Evolutionary conservation across 208 protist genomes (phyloP).

Genomic region (Angomonas desouzai): DNA sequence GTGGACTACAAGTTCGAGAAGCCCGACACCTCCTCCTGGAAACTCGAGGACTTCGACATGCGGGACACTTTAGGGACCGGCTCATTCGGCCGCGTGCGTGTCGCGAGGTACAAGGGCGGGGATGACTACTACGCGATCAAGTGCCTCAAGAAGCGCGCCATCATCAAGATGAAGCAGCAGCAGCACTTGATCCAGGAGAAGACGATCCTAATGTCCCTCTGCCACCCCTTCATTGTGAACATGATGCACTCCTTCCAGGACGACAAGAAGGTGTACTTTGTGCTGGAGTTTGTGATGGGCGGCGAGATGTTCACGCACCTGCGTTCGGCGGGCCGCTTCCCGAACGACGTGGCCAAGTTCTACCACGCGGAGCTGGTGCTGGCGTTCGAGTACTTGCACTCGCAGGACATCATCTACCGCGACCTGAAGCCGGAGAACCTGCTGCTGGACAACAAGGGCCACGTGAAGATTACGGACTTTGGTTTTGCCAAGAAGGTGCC

Average conservation of each 20-base stretch:
- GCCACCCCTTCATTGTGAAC: constrained; percentile 93
- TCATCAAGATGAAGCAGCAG: constrained; percentile 86
- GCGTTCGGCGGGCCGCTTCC: constrained; percentile 73
- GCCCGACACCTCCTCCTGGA: constrained; percentile 71
- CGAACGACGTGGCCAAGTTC: constrained; percentile 86
- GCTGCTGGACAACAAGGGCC: constrained; percentile 47
- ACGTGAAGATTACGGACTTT: constrained; percentile 88
- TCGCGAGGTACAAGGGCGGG: constrained; percentile 77
- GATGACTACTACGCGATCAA: constrained; percentile 90
- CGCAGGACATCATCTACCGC: constrained; percentile 85
- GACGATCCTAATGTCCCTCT: constrained; percentile 82
- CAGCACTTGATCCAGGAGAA: constrained; percentile 90
- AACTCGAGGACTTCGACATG: constrained; percentile 83
- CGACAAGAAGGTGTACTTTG: constrained; percentile 87
- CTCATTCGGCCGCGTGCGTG: constrained; percentile 91
- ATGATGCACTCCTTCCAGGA: constrained; percentile 95
- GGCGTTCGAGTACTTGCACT: constrained; percentile 90
- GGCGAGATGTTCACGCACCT: constrained; percentile 90
- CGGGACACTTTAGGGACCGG: constrained; percentile 88
- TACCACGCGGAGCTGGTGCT: constrained; percentile 92
- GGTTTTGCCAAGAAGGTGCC: constrained; percentile 82
- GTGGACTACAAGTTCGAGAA: constrained; percentile 38
- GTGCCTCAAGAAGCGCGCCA: constrained; percentile 85
- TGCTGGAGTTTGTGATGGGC: constrained; percentile 93
- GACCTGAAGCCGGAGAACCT: constrained; percentile 85